Evolutionary conservation across 164 flowering plant species (phyloP).

Genomic region (Magnolia changhungtana): DNA sequence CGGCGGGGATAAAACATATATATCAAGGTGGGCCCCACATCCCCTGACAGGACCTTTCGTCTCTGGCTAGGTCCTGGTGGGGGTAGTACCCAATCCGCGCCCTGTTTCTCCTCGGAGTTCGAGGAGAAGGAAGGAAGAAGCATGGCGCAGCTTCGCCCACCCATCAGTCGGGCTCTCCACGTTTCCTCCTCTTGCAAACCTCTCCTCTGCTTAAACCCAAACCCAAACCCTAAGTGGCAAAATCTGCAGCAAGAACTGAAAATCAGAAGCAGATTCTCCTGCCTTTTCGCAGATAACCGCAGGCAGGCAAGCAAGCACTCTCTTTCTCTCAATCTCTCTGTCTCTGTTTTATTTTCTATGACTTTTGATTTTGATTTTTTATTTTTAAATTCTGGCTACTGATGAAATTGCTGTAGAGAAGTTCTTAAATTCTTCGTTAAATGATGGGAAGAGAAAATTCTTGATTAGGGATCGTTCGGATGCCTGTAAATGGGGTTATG

Average conservation of each 20-base stretch:
- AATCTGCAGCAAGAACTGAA: background rate
- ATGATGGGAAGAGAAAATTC: no score
- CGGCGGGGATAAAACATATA: no score
- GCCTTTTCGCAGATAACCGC: constrained; percentile 3
- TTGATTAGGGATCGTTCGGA: no score
- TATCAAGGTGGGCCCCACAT: no score
- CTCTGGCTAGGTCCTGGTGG: no score
- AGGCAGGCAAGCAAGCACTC: background rate
- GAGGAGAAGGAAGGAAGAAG: background rate
- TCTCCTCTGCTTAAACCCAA: background rate
- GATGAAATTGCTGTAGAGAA: no score
- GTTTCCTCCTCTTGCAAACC: background rate
- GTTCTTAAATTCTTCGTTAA: no score
- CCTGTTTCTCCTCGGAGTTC: background rate
- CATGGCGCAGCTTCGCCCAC: constrained; percentile 1
- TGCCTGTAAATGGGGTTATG: no score
- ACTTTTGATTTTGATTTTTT: no score
- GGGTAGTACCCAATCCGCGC: background rate
- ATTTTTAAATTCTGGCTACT: no score
- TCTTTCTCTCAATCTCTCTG: background rate
- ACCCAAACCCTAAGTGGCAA: background rate
- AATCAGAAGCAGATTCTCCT: background rate
- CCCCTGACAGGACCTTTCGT: no score
- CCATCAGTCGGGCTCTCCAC: background rate
- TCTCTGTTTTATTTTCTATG: background rate